Percentiles rank a stretch among this genome's conserved stretches.
Evolutionary conservation across 768 basidiomycete species (phyloP).

Genomic region (Chalciporus sphaerocephalus): DNA sequence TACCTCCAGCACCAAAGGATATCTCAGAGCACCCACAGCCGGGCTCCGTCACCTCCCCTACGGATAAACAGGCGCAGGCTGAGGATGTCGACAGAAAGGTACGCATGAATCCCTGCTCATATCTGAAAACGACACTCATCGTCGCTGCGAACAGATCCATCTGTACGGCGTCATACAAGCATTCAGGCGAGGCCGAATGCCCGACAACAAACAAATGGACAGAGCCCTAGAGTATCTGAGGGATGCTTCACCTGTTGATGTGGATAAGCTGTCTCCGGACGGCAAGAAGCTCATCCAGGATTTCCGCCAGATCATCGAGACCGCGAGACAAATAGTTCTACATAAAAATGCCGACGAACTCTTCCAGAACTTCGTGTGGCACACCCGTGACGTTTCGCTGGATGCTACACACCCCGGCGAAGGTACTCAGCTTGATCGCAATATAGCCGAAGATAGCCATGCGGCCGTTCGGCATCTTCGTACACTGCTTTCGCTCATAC

Average conservation of each 20-base stretch:
- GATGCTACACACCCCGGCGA: slow-evolving; percentile 39
- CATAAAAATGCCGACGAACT: slow-evolving; percentile 90
- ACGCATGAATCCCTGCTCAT: background rate
- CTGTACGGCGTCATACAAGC: slow-evolving; percentile 81
- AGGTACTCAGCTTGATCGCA: slow-evolving; percentile 49
- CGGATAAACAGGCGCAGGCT: slow-evolving; percentile 55
- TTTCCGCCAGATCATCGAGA: slow-evolving; percentile 73
- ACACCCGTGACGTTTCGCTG: slow-evolving; percentile 50
- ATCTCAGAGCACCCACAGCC: slow-evolving; percentile 52
- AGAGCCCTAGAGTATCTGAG: slow-evolving; percentile 63
- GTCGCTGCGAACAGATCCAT: slow-evolving; percentile 45
- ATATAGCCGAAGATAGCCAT: slow-evolving; percentile 53
- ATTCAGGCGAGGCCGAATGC: slow-evolving; percentile 73
- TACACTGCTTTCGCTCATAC: slow-evolving; percentile 77
- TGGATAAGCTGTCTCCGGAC: slow-evolving; percentile 65
- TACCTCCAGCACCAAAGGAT: slow-evolving; percentile 59
- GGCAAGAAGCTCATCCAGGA: slow-evolving; percentile 77
- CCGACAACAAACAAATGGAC: slow-evolving; percentile 79
- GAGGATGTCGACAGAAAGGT: slow-evolving; percentile 81
- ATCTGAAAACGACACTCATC: background rate
- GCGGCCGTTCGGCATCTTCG: slow-evolving; percentile 84
- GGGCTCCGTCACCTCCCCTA: slow-evolving; percentile 63
- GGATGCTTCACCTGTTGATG: slow-evolving; percentile 54
- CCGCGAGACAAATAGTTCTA: slow-evolving; percentile 62
- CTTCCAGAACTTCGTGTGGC: slow-evolving; percentile 87